A percentile compares a stretch with the other conserved stretches of the same genome.
Evolutionary conservation across 805 yeast genomes (phyloP).

Genomic region (Diddensiella transvaalensis): DNA sequence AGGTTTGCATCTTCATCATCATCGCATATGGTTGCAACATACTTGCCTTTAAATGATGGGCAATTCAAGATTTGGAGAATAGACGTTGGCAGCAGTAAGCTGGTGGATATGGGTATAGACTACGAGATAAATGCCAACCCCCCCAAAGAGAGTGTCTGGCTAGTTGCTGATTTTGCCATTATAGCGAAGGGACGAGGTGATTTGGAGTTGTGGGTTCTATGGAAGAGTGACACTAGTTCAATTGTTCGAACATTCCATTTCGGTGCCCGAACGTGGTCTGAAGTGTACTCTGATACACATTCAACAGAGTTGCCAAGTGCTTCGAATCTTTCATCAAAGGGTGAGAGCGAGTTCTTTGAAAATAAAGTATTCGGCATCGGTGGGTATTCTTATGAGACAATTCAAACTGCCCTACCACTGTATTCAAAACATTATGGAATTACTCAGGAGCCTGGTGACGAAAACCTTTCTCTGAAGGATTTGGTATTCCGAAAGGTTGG

Average conservation of each 20-base stretch:
- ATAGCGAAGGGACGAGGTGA: slow-evolving; percentile 14
- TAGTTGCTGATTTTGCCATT: slow-evolving; percentile 45
- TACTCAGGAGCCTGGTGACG: slow-evolving; percentile 25
- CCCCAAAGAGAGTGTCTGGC: slow-evolving; percentile 43
- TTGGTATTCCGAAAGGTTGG: slow-evolving; percentile 35
- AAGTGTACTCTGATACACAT: background rate
- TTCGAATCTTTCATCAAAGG: slow-evolving; percentile 13
- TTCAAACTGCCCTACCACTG: slow-evolving; percentile 51
- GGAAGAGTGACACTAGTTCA: slow-evolving; percentile 63
- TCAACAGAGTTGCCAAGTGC: slow-evolving; percentile 21
- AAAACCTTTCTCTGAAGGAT: slow-evolving; percentile 35
- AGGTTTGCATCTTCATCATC: slow-evolving; percentile 14
- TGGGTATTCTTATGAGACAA: slow-evolving; percentile 44
- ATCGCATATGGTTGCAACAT: slow-evolving; percentile 32
- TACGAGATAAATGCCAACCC: slow-evolving; percentile 30
- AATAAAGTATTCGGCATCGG: slow-evolving; percentile 49
- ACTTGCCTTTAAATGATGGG: slow-evolving; percentile 34
- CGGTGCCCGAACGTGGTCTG: background rate
- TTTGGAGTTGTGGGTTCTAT: slow-evolving; percentile 43
- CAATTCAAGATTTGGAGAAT: slow-evolving; percentile 14
- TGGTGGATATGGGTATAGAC: slow-evolving; percentile 30
- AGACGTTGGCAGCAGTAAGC: slow-evolving; percentile 15
- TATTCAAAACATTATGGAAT: slow-evolving; percentile 44
- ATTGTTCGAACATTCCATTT: slow-evolving; percentile 33
- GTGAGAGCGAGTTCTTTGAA: slow-evolving; percentile 33